Percentiles rank a stretch among this genome's conserved stretches.
Evolutionary conservation across 1,139 yeast genomes (phyloP).

Genomic region (Blastobotrys persicus): DNA sequence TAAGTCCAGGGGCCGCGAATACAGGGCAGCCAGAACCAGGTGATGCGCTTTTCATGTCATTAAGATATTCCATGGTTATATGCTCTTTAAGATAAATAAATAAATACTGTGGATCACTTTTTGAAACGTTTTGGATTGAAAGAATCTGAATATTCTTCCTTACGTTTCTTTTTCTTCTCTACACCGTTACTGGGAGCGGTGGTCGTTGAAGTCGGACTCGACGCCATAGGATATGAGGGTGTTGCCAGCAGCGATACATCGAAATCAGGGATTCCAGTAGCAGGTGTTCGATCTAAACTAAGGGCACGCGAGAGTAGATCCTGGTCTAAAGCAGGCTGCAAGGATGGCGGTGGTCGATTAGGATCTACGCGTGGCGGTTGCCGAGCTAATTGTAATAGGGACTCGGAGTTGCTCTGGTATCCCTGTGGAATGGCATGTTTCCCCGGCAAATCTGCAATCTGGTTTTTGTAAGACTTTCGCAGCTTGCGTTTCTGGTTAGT

Average conservation of each 20-base stretch:
- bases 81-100: not conserved
- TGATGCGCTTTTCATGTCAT: too few species aligned
- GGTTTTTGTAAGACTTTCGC: slow-evolving; percentile 90
- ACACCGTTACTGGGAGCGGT: not conserved
- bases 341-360: slow-evolving; percentile 25
- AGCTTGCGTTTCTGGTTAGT: slow-evolving; percentile 89
- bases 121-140: slow-evolving; percentile 6
- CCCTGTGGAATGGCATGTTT: slow-evolving; percentile 55
- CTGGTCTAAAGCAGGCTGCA: slow-evolving; percentile 44
- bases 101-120: not conserved
- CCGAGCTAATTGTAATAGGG: slow-evolving; percentile 33
- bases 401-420: slow-evolving; percentile 33
- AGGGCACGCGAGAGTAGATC: slow-evolving; percentile 52
- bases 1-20: too few species aligned
- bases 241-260: slow-evolving; percentile 45
- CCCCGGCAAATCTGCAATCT: slow-evolving; percentile 82
- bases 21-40: too few species aligned
- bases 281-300: slow-evolving; percentile 64
- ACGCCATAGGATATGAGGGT: not conserved
- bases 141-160: slow-evolving; percentile 6
- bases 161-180: slow-evolving; percentile 7
- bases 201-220: not conserved
- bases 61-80: not conserved
- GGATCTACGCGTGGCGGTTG: slow-evolving; percentile 29
- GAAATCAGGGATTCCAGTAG: slow-evolving; percentile 76